Base-by-base conservation (phyloP, 2,329 filamentous ascomycete genomes). In the Rutstroemia sp. region DNA sequence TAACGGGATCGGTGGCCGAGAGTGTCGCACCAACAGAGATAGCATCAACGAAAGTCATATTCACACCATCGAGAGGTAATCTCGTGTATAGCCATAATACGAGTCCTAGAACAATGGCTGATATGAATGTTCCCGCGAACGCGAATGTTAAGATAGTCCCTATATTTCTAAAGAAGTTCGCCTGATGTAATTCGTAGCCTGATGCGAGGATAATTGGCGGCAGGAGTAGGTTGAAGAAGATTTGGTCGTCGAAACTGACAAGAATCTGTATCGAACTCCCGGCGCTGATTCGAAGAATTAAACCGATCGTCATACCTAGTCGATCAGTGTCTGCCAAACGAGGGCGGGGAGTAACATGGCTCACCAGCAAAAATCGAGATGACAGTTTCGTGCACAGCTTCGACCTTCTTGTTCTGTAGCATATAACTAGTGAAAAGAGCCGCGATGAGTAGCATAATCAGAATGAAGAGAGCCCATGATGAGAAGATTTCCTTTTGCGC, bases 171-270 rank as follows among this genome's bases (percentile, higher is more conserved):
- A 99, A 99, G 80, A 99, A 99, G 75, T 99, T 99, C 65, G 89
- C 92, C 75, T 99, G 94, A 72, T 99, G 94, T 59, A 99, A 74
- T 73, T 99, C 94, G 74, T 97, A 99, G 54, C 94, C 94, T 16
- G 92, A 96, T 16, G 92, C 92, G 27, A 99, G 80, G 70, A 99
- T 99, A 70, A 99, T 99, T 56, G 94, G 94, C 39, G 94, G 94
- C n/a, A 99, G 87, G 12, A 99, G 83, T 47, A 99, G 82, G 73
- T 99, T 99, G 79, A 99, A 99, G 79, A 99, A 99, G 78, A 97
- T 96, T 70, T 97, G 92, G 71, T 96, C 96, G 76, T 97, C 88
- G 78, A 99, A 99, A 73, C 87, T 95, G 68, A 99, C 91, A 62
- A 89, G 85, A 69, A 89, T 88, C 71, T 92, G 87, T 66, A 99